Evolutionary conservation across 805 yeast species (phyloP).

Genomic region (Saccharomycopsis babjevae): DNA sequence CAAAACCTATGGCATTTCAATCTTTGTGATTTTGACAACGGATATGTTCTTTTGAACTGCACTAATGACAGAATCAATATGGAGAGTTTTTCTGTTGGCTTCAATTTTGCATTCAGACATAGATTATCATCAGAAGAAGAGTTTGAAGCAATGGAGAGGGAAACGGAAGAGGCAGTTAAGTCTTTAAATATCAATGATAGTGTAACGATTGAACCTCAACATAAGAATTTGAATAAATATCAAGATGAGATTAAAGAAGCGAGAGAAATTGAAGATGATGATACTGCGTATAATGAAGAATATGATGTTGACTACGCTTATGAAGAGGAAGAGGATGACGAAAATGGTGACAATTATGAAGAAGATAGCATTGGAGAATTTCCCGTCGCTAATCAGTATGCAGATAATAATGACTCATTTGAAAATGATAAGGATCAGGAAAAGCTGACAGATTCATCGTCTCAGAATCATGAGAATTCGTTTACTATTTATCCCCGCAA

Average conservation of each 20-base stretch:
- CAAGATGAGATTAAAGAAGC: neutral
- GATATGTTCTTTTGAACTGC: conserved; percentile 35
- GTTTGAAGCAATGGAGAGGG: neutral
- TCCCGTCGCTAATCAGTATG: neutral
- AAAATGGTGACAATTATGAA: neutral
- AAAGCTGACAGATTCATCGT: neutral
- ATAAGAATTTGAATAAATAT: neutral
- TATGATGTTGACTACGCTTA: neutral
- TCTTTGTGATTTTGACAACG: conserved; percentile 50
- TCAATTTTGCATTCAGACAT: conserved; percentile 46
- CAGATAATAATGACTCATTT: neutral
- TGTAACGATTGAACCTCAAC: neutral
- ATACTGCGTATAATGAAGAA: neutral
- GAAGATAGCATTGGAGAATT: neutral
- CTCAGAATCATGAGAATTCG: neutral
- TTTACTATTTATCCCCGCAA: neutral
- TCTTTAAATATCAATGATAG: neutral
- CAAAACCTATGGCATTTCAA: conserved; percentile 73
- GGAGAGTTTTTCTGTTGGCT: conserved; percentile 49
- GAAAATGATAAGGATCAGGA: neutral
- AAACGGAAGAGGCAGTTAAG: neutral
- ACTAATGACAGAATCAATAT: conserved; percentile 40
- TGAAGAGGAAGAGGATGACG: neutral
- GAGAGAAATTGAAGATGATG: neutral
- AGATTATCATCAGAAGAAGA: neutral